phyloP scores from a whole-genome alignment of 1,139 yeast genomes.

The Geotrichum phurueaensis region DNA sequence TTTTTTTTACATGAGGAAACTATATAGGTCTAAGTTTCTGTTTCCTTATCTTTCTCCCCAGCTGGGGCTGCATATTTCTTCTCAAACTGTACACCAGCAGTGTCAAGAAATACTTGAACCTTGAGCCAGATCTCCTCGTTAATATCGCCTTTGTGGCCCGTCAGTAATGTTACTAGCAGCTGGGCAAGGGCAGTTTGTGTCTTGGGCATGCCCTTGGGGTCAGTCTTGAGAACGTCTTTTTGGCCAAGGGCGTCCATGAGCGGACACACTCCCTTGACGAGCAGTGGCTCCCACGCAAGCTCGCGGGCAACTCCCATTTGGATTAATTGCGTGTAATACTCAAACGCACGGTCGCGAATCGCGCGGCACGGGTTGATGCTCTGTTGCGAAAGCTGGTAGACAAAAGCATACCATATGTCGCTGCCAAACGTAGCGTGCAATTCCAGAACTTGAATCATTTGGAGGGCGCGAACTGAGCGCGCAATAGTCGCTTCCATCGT shows the following conservation, averaged over 20 bases:
- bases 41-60: neutral
- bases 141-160: neutral
- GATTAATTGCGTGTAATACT: slow-evolving; percentile 45
- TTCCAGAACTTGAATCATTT: slow-evolving; percentile 26
- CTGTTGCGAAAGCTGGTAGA: slow-evolving; percentile 72
- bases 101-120: neutral
- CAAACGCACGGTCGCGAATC: slow-evolving; percentile 55
- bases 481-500: slow-evolving; percentile 43
- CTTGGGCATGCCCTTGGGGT: slow-evolving; percentile 53
- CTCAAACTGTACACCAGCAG: neutral
- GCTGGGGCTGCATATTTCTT: too few relatives aligned
- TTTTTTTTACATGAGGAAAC: too few relatives aligned
- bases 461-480: slow-evolving; percentile 56
- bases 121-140: neutral
- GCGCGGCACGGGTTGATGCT: slow-evolving; percentile 84
- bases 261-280: slow-evolving; percentile 72
- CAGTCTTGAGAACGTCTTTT: slow-evolving; percentile 62
- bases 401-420: slow-evolving; percentile 25
- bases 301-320: slow-evolving; percentile 38
- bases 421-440: slow-evolving; percentile 14
- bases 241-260: slow-evolving; percentile 60
- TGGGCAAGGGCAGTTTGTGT: slow-evolving; percentile 64
- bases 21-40: neutral
- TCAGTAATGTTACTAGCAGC: slow-evolving; percentile 35
- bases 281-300: slow-evolving; percentile 38